A percentile compares a stretch with the other conserved stretches of the same genome.
Conservation (phyloP, 345 rosid species). For the Ceriops zippeliana region DNA sequence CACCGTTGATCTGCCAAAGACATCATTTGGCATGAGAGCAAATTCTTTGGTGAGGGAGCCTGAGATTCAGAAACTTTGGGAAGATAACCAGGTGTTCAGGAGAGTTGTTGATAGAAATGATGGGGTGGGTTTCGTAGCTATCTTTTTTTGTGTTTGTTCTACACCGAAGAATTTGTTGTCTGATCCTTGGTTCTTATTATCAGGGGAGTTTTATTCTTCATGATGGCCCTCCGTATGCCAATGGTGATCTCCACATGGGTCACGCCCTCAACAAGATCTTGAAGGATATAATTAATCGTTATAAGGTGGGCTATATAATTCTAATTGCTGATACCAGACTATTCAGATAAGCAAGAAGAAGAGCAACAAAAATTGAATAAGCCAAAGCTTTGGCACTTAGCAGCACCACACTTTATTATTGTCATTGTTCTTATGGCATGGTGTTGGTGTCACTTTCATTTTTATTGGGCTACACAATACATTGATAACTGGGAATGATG, state of each 20-base stretch:
- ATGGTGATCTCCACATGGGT: conserved; percentile 89
- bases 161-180: conserved; percentile 22
- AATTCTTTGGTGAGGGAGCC: conserved; percentile 85
- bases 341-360: too few relatives aligned
- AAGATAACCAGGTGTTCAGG: conserved; percentile 74
- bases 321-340: background rate
- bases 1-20: conserved; percentile 84
- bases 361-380: too few relatives aligned
- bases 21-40: conserved; percentile 86
- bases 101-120: conserved; percentile 64
- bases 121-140: conserved; percentile 54
- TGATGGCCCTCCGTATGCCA: conserved; percentile 98
- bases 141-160: conserved; percentile 13
- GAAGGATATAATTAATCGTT: conserved; percentile 93
- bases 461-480: background rate
- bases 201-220: conserved; percentile 89
- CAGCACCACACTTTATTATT: too few relatives aligned
- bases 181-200: conserved; percentile 25
- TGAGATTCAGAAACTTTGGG: conserved; percentile 88
- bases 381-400: too few relatives aligned
- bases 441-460: background rate
- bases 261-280: conserved; percentile 95
- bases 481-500: background rate
- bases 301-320: conserved; percentile 50
- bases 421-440: too few relatives aligned